phyloP scores from a whole-genome alignment of 306 rosid species.

The Prunus campanulata region DNA sequence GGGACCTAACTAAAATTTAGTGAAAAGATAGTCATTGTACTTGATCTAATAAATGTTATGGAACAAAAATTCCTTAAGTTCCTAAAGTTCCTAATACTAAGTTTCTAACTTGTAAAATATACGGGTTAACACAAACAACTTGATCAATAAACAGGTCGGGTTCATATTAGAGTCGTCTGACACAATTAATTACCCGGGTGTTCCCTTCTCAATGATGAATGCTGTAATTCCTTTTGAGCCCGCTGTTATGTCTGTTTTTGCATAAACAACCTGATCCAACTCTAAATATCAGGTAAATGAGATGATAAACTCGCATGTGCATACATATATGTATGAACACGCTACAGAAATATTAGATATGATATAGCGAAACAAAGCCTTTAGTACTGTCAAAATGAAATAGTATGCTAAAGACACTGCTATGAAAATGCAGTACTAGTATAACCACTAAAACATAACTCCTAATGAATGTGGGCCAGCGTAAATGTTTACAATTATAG shows the following conservation, averaged over 20 bases:
- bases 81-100: too few species aligned
- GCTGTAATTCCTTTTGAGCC: slow-evolving; percentile 97
- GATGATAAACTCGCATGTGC: background rate
- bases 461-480: background rate
- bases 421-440: background rate
- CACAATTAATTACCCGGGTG: slow-evolving; percentile 58
- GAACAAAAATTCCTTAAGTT: too few species aligned
- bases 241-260: slow-evolving; percentile 74
- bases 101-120: too few species aligned
- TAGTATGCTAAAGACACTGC: background rate
- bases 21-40: too few species aligned
- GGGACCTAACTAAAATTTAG: too few species aligned
- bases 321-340: background rate
- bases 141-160: too few species aligned
- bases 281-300: slow-evolving; percentile 30
- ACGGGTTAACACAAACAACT: too few species aligned
- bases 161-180: too few species aligned
- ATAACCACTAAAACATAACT: background rate
- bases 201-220: slow-evolving; percentile 93
- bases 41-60: too few species aligned
- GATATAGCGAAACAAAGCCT: background rate
- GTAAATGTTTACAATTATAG: background rate
- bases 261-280: slow-evolving; percentile 81
- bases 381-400: background rate
- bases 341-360: background rate